Evolutionary conservation across 257 asterid species (phyloP).

Genomic region (Nicotiana obtusifolia): DNA sequence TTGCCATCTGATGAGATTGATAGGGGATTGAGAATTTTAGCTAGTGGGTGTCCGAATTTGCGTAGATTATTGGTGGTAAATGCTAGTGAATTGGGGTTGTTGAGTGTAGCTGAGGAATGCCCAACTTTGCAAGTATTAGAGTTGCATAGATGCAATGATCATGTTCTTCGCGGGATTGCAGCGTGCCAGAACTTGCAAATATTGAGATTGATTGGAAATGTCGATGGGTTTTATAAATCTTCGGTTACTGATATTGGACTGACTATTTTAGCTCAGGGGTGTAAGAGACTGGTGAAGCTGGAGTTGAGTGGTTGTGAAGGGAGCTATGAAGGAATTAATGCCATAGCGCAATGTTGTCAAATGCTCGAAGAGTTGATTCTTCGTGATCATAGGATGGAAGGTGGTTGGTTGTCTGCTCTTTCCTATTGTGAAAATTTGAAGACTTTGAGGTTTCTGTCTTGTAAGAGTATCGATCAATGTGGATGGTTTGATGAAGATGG

Average conservation of each 20-base stretch:
- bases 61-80: slow-evolving; percentile 45
- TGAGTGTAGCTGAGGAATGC: slow-evolving; percentile 64
- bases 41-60: slow-evolving; percentile 55
- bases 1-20: slow-evolving; percentile 45
- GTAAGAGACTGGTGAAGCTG: slow-evolving; percentile 57
- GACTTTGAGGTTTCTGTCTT: slow-evolving; percentile 47
- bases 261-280: slow-evolving; percentile 74
- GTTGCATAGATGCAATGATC: slow-evolving; percentile 60
- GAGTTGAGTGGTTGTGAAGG: slow-evolving; percentile 72
- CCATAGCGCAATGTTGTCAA: slow-evolving; percentile 65
- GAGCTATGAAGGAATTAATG: slow-evolving; percentile 60
- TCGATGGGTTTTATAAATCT: slow-evolving; percentile 43
- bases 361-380: slow-evolving; percentile 62
- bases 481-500: slow-evolving; percentile 34
- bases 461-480: slow-evolving; percentile 46
- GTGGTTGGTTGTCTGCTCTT: slow-evolving; percentile 70
- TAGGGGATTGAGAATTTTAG: slow-evolving; percentile 43
- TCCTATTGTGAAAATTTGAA: slow-evolving; percentile 52
- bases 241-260: slow-evolving; percentile 59
- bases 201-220: slow-evolving; percentile 45
- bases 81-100: slow-evolving; percentile 64
- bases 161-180: slow-evolving; percentile 56
- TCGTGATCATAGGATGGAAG: slow-evolving; percentile 56
- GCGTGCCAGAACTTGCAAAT: slow-evolving; percentile 60
- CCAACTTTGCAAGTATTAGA: slow-evolving; percentile 63